Evolutionary conservation across 306 rosid genomes (phyloP).

Genomic region (Comarum palustre): DNA sequence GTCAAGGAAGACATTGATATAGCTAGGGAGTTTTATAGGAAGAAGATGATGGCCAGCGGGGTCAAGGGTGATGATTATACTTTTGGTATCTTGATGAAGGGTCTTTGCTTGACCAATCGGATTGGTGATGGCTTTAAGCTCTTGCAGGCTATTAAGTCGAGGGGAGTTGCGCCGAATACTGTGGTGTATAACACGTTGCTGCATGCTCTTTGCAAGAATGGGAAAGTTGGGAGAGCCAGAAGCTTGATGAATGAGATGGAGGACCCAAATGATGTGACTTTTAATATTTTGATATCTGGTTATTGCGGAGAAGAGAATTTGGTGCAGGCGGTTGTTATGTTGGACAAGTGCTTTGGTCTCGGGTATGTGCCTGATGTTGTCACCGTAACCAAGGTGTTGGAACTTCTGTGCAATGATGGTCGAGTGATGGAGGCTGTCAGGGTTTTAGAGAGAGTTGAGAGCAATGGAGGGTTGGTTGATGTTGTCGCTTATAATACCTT

Average conservation of each 20-base stretch:
- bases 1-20: conserved; percentile 73
- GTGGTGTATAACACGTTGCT: conserved; percentile 70
- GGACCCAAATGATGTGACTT: conserved; percentile 58
- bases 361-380: conserved; percentile 67
- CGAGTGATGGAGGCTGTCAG: conserved; percentile 56
- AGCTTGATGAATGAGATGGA: conserved; percentile 75
- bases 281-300: conserved; percentile 55
- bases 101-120: conserved; percentile 63
- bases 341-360: conserved; percentile 57
- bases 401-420: conserved; percentile 54
- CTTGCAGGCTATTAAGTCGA: conserved; percentile 60
- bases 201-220: conserved; percentile 70
- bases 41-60: conserved; percentile 60
- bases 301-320: conserved; percentile 64
- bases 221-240: conserved; percentile 73
- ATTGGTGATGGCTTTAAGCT: conserved; percentile 73
- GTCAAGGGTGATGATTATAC: conserved; percentile 62
- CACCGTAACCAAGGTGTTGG: conserved; percentile 54
- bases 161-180: conserved; percentile 50
- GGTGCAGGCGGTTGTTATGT: conserved; percentile 62
- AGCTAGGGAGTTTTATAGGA: conserved; percentile 70
- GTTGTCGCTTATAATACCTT: conserved; percentile 71
- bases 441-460: conserved; percentile 61
- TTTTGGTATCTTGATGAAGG: conserved; percentile 71
- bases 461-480: conserved; percentile 55